Base-by-base conservation (phyloP, 177 flowering plant species). In the Vitis hybrid region DNA sequence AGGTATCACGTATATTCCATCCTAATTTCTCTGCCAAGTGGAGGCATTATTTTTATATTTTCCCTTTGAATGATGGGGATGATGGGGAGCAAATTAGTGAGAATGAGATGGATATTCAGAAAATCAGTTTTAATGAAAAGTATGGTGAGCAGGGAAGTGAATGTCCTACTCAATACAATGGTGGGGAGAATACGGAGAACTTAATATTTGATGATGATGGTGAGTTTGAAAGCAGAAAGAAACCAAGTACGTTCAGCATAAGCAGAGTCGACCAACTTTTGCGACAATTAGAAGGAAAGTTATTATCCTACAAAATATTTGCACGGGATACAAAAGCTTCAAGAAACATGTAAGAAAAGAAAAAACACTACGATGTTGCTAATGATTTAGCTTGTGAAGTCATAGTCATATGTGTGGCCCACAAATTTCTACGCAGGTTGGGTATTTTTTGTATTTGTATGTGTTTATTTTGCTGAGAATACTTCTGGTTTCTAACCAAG, bases 281-380 rank as follows among this genome's bases (percentile, higher is more conserved):
- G 58, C 80, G 54, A 62, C 87, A 86, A 72, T 80, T 95, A 34
- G 92, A 93, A 83, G 98, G 98, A 73, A 93, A 88, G 75, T 69
- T 86, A 32, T 78, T 93, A 54, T 93, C 99, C 34, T 95, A 90
- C 84, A 90, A 78, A 79, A 85, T 91, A 86, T 95, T 91, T 87
- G 97, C 98, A 49, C 86, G 99, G 56, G 99, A 95, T 64, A 95
- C 98, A 5, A 91, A 91, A 84, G 86, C 99, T 72, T 88, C 98
- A 11, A 87, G 99, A 80, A 91, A 85, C 75, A 74, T 66, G 98
- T 93, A 85, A 87, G 91, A 75, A 64, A 85, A 87, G 91, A 75
- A 17, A 48, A 56, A 34, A 54, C 49, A 34, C 60, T 18, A 2
- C 6, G 12, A 11, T 17, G 12, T 13, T 12, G 14, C 21, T 19